Evolutionary conservation across 2,329 filamentous ascomycete species (phyloP), one percentile per base, ranked within the genome.

Genomic region (Arthrobotrys conoides): DNA sequence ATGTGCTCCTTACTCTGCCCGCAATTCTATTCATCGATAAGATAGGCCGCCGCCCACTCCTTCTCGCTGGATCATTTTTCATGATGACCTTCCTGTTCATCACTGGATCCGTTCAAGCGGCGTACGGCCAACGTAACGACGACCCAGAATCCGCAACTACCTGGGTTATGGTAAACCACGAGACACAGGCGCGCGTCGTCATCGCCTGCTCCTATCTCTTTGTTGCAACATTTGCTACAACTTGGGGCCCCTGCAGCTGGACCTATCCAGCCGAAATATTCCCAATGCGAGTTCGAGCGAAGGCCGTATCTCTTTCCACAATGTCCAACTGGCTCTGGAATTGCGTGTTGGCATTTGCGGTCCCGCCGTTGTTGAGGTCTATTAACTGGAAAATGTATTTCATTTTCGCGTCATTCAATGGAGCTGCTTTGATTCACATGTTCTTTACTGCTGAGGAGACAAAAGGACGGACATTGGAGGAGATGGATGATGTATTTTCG

Each of bases 381-480:
- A 90, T 90, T 82, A 89, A 89, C 83, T 90, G 85, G 85, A 87
- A 81, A 48, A 82, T 82, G 81, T 94, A 94, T 84, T 88, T 94
- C 84, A 87, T 95, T 80, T 95, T 95, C 82, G 92, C 88, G 12
- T 87, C 90, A 16, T 93, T 93, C 86, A 92, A 91, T 83, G 87
- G 87, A 0, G 86, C 87, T 5, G 91, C 92, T 82, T 90, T 90
- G 48, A 83, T 93, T 65, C 91, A 93, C 83, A 90, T 92, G 82
- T 89, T 89, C 83, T 86, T 94, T 80, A 84, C 87, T 16, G 90
- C 89, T 81, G 91, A 91, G 0, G 89, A 82, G 63, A 82, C 81
- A 3, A 82, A 82, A 59, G 91, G 91, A 12, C 92, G 90, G 84
- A 91, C 91, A 0, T 88, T 94, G 0, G 92, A 94, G 82, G 91